Conservation (phyloP, 2,329 filamentous ascomycete genomes). For the Aspergillus pseudonomiae region DNA sequence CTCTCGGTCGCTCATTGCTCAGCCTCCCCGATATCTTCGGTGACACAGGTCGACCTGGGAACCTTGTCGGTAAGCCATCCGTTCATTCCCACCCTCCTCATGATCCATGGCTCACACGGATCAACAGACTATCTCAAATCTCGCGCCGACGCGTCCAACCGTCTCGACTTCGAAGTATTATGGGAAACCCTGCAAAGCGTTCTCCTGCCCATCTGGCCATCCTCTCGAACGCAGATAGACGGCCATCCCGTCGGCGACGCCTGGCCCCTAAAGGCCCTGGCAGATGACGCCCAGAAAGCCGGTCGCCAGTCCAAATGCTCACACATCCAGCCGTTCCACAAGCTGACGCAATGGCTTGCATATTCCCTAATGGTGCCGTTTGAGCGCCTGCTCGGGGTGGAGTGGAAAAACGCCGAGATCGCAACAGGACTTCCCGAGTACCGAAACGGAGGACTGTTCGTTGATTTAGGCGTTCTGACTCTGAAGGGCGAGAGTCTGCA, state of each 20-base stretch:
- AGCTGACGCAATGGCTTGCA: constrained; percentile 72
- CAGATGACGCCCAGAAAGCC: constrained; percentile 16
- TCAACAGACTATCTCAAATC: constrained; percentile 45
- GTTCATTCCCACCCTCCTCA: neutral
- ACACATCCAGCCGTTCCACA: constrained; percentile 58
- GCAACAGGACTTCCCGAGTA: constrained; percentile 73
- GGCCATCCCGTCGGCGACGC: constrained; percentile 54
- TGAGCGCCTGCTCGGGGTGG: constrained; percentile 54
- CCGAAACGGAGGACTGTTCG: constrained; percentile 70
- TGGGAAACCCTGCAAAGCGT: constrained; percentile 50
- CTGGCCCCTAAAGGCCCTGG: constrained; percentile 47
- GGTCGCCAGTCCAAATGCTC: constrained; percentile 4
- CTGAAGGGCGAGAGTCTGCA: constrained; percentile 52
- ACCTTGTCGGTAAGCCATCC: constrained; percentile 49
- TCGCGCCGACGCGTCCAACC: constrained; percentile 23
- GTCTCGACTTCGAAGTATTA: constrained; percentile 44
- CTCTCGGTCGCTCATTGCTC: constrained; percentile 48
- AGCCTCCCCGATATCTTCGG: constrained; percentile 47
- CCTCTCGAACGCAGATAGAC: constrained; percentile 45
- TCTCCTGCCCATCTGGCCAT: constrained; percentile 55
- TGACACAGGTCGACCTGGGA: constrained; percentile 47
- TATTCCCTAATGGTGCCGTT: constrained; percentile 73
- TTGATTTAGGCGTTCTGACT: constrained; percentile 60
- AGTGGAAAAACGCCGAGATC: constrained; percentile 57
- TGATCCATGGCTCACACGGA: neutral